A percentile compares a stretch with the other conserved stretches of the same genome.
Conservation (phyloP, 495 filamentous ascomycete genomes). For the Parathielavia appendiculata region DNA sequence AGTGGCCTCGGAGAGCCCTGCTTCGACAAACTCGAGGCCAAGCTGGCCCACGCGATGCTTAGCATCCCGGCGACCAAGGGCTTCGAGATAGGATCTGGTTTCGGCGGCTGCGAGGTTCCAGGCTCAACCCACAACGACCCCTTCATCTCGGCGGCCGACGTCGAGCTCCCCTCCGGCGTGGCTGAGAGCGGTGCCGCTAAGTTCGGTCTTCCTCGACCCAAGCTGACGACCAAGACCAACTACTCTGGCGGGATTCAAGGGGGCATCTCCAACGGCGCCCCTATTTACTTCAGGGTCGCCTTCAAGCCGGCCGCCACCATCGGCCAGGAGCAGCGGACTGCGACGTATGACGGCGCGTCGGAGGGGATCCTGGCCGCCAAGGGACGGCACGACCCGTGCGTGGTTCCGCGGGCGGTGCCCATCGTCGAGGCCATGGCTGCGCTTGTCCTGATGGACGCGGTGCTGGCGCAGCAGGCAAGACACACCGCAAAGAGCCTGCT, state of each 20-base stretch:
- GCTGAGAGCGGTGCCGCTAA: slow-evolving; percentile 35
- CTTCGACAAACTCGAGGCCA: slow-evolving; percentile 95
- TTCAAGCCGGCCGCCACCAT: slow-evolving; percentile 98
- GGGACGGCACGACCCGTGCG: slow-evolving; percentile 93
- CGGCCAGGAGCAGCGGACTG: slow-evolving; percentile 82
- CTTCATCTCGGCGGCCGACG: slow-evolving; percentile 58
- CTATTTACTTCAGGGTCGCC: slow-evolving; percentile 89
- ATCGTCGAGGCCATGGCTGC: slow-evolving; percentile 97
- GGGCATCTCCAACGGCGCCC: slow-evolving; percentile 91
- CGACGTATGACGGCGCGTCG: slow-evolving; percentile 63
- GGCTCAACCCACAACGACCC: slow-evolving; percentile 92
- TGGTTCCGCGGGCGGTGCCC: slow-evolving; percentile 87
- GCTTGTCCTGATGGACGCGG: slow-evolving; percentile 84
- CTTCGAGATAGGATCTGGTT: slow-evolving; percentile 94
- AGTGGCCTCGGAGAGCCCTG: slow-evolving; percentile 86
- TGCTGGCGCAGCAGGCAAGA: slow-evolving; percentile 78
- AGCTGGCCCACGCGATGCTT: slow-evolving; percentile 92
- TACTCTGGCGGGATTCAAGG: slow-evolving; percentile 96
- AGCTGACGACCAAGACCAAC: slow-evolving; percentile 86
- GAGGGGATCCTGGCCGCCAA: slow-evolving; percentile 85
- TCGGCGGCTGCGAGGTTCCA: slow-evolving; percentile 79
- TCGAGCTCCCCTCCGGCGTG: slow-evolving; percentile 29
- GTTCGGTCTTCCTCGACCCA: slow-evolving; percentile 39
- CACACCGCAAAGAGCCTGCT: slow-evolving; percentile 50
- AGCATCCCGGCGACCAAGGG: slow-evolving; percentile 95